A percentile compares a stretch with the other conserved stretches of the same genome.
phyloP scores from a whole-genome alignment of 2,329 filamentous ascomycete species.

The Colletotrichum euphorbiae region DNA sequence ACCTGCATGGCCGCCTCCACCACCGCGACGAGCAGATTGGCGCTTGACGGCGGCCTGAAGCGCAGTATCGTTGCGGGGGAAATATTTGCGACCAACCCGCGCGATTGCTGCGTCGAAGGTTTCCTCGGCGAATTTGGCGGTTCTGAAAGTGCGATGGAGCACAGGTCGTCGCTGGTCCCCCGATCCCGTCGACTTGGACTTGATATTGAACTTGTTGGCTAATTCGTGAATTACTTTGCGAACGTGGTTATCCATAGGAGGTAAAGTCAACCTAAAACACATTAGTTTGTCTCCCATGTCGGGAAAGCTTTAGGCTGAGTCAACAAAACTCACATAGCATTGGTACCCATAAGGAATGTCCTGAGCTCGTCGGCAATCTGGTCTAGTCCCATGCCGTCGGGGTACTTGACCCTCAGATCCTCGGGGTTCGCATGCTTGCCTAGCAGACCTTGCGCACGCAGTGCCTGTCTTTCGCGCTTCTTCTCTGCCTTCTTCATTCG shows the following conservation, averaged over 20 bases:
- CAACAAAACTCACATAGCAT: slow-evolving; percentile 27
- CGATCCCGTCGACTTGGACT: slow-evolving; percentile 84
- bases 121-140: slow-evolving; percentile 68
- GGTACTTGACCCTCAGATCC: slow-evolving; percentile 78
- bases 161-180: slow-evolving; percentile 80
- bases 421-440: slow-evolving; percentile 67
- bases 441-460: slow-evolving; percentile 74
- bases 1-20: slow-evolving; percentile 49
- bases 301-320: not conserved
- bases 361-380: slow-evolving; percentile 80
- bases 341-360: slow-evolving; percentile 72
- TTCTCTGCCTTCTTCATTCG: slow-evolving; percentile 76
- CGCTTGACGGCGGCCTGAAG: slow-evolving; percentile 6
- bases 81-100: slow-evolving; percentile 64
- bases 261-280: slow-evolving; percentile 72
- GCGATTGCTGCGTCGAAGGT: slow-evolving; percentile 62
- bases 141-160: slow-evolving; percentile 79
- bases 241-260: slow-evolving; percentile 84
- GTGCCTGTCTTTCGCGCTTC: slow-evolving; percentile 76
- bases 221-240: slow-evolving; percentile 85
- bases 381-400: slow-evolving; percentile 75
- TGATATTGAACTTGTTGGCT: slow-evolving; percentile 79
- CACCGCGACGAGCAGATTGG: slow-evolving; percentile 31
- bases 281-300: not conserved
- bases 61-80: slow-evolving; percentile 62